Base-by-base conservation (phyloP, 495 filamentous ascomycete genomes). In the Penicillium cataractarum region DNA sequence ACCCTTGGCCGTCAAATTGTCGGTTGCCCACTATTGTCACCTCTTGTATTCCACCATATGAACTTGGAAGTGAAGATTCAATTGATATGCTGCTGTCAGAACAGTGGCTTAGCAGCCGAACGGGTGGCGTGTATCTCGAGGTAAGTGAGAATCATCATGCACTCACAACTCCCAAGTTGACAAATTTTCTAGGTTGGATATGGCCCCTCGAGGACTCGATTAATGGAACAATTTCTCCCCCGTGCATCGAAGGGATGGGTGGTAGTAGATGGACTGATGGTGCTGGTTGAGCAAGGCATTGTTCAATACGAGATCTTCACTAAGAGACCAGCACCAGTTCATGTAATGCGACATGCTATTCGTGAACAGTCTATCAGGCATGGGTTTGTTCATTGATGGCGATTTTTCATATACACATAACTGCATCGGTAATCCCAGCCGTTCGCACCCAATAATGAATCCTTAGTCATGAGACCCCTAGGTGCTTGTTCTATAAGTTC, bases 271-370 rank as follows among this genome's bases (percentile, higher is more conserved):
- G 89, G 89, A 3, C 69, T 91, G 12, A 87, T 87, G 62, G 82
- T 91, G 3, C 76, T 92, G 9, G 80, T 84, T 4, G 89, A 92
- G 71, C 89, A 90, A 77, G 89, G 87, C 6, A 88, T 88, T 73
- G 87, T 88, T 48, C 88, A 89, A 37, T 92, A 90, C 71, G 89
- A 92, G 68, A 69, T 91, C n/a, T 89, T 91, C 74, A 89, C 88
- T 0, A 87, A 87, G 3, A 75, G 89, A 33, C 82, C 87, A 72
- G 89, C 89, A 10, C 90, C 89, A 0, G 81, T 86, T 57, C 78
- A 83, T 62, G 64, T 88, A 6, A 92, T 92, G 88, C 63, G 64
- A 26, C 65, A 53, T 24, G 63, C 56, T n/a, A 57, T 74, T 19
- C 61, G 44, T 29, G 70, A 68, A 40, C 57, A 71, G 50, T 64